Evolutionary conservation across 768 basidiomycete genomes (phyloP), one percentile per base, ranked within the genome.

Genomic region (Russula ochroleuca): DNA sequence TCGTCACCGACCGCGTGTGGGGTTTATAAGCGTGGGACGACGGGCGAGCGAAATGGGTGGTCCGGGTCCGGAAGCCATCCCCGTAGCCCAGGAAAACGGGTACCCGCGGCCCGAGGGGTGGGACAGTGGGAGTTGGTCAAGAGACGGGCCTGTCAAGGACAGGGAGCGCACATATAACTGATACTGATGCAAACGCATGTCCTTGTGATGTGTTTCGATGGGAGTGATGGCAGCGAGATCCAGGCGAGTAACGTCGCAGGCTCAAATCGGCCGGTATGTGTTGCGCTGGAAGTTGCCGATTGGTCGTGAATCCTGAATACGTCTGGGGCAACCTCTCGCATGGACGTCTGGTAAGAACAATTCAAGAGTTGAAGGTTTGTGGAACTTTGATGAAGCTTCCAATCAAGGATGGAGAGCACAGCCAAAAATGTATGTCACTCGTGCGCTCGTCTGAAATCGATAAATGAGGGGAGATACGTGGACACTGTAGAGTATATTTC

Each of bases 71-170:
- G 59, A 37, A 37, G 38, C 59, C 23, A 61, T 56, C 15, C 63
- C 59, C 33, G 13, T 1, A 10, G 49, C 54, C 59, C 64, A 51
- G 15, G 40, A 59, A 37, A 45, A 33, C 49, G 64, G 63, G 40
- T 3, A 8, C 25, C 58, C 37, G 48, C 59, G 64, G 64, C 4
- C 53, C 54, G 59, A 61, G 64, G n/a, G 54, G 37, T 37, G 51
- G 21, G 35, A 35, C 28, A 59, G 10, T 21, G 13, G 6, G 47
- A 14, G n/a, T 6, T 21, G 45, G 23, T 25, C 41, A 50, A 28
- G 11, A 48, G n/a, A n/a, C 8, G 38, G 40, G 31, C 41, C 50
- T 38, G 57, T 48, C 21, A 28, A 45, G 51, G 45, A 19, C 6
- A 15, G 33, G 21, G 51, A 52, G 38, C 21, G 11, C 33, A 15